Evolutionary conservation across 176 grass and related monocot species (phyloP).

Genomic region (Typha latifolia): DNA sequence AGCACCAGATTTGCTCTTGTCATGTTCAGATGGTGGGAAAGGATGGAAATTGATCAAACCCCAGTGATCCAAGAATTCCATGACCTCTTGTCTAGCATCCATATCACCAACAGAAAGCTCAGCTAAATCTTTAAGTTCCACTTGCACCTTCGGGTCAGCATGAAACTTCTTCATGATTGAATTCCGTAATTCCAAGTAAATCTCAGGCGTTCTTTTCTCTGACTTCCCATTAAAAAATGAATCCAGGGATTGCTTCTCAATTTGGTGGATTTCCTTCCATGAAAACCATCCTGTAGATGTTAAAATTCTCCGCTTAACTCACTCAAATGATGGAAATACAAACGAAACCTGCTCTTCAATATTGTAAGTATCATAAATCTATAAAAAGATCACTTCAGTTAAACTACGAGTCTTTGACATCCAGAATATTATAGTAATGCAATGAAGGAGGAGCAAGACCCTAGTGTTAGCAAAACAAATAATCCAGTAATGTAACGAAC

Average conservation of each 20-base stretch:
- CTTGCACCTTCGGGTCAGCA: constrained; percentile 56
- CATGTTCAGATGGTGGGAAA: constrained; percentile 49
- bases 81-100: constrained; percentile 58
- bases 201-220: constrained; percentile 67
- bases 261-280: constrained; percentile 66
- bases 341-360: not conserved
- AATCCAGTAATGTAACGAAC: too few relatives aligned
- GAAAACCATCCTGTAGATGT: constrained; percentile 93
- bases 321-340: constrained; percentile 12
- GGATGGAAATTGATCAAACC: constrained; percentile 97
- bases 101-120: constrained; percentile 60
- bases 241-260: constrained; percentile 83
- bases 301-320: constrained; percentile 15
- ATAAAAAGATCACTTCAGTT: too few relatives aligned
- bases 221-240: constrained; percentile 91
- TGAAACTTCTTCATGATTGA: constrained; percentile 90
- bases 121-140: constrained; percentile 75
- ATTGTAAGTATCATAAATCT: too few relatives aligned
- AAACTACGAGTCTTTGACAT: too few relatives aligned
- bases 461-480: not conserved
- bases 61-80: constrained; percentile 94
- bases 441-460: too few relatives aligned
- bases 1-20: constrained; percentile 31
- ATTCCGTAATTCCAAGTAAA: constrained; percentile 82
- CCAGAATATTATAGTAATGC: too few relatives aligned